Base-by-base conservation (phyloP, 116 monocot species). In the Trichopus zeylanicus region DNA sequence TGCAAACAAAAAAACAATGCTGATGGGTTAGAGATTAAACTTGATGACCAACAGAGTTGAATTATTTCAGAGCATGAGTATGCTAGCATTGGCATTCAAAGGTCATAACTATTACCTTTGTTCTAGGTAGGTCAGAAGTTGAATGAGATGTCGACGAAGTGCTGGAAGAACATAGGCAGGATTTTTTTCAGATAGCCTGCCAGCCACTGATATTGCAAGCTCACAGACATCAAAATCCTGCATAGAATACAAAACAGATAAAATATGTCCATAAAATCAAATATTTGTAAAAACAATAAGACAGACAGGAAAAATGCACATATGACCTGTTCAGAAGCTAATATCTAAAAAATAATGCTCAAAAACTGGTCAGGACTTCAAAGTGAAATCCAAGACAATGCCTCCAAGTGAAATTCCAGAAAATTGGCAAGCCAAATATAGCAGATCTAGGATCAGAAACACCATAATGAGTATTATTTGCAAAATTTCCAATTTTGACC, bases 151-250 rank as follows among this genome's bases (percentile, higher is more conserved):
- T 19, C 91, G 84, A 21, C 95, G 90, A 78, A 97, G 87, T 56
- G 91, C 90, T 58, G 95, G 95, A 55, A 87, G 84, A 59, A 97
- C 95, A 87, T 90, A 90, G 27, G 95, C 91, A 67, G 95, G 91
- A 61, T 97, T 97, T 65, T 75, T 97, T 81, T 87, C 95, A 63
- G 95, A 90, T 68, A 97, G 79, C 60, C 95, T 84, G 28, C 95
- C 95, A 24, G 87, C 75, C 68, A 90, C 63, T 39, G 77, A 75
- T 76, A 90, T 97, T 52, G 87, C 87, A 65, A 79, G 63, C 57
- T 83, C 84, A 31, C 91, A 76, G 47, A 97, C 91, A 29, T 65
- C 63, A 59, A 75, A 90, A 49, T 97, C 95, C 95, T 97, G 37
- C 59, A 54, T 38, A 38, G 42, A 54, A 31, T 22, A n/a, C 57